Base-by-base conservation (phyloP, 306 rosid genomes). In the Hylodesmum podocarpum region DNA sequence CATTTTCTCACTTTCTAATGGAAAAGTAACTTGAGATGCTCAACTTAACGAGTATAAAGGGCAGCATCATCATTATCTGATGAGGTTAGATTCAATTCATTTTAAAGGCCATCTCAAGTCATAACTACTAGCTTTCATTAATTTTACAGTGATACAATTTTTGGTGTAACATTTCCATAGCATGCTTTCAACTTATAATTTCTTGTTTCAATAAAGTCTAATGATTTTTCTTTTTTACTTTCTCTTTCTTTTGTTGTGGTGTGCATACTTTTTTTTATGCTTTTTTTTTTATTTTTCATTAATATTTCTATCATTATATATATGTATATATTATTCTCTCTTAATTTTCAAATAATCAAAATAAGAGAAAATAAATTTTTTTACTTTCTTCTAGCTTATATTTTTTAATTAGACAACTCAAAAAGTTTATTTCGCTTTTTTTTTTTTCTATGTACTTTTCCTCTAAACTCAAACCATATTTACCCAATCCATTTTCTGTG, bases 41-140 rank as follows among this genome's bases (percentile, higher is more conserved):
- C 34, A 39, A 53, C 31, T 66, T 18, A 25, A 40, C 1, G 41
- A 44, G 44, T 59, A 15, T n/a, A 70, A 61, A 34, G 25, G 16
- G 19, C 40, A 47, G 41, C 57, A 70, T 37, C 66, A 79, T 79
- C 36, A 79, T 79, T 49, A 36, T 46, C 25, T 11, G 22, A 57
- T 46, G 7, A 36, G 9, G 12, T 61, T 61, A 36, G 9, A 11
- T 61, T 61, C 55, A 39, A 37, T 37, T 59, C 24, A 19, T 22
- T 69, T 41, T n/a, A 49, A 72, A 29, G 25, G n/a, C 51, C 3
- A 37, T 21, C 25, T 31, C 54, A 80, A 72, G 72, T 64, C 28
- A 18, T 7, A 62, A 27, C 25, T 39, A 3, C 18, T 8, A 21
- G 27, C 51, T 65, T 73, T 61, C 41, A 44, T 24, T 73, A 31